Evolutionary conservation across 163 green algal genomes (phyloP).

Genomic region (Scenedesmus sp.): DNA sequence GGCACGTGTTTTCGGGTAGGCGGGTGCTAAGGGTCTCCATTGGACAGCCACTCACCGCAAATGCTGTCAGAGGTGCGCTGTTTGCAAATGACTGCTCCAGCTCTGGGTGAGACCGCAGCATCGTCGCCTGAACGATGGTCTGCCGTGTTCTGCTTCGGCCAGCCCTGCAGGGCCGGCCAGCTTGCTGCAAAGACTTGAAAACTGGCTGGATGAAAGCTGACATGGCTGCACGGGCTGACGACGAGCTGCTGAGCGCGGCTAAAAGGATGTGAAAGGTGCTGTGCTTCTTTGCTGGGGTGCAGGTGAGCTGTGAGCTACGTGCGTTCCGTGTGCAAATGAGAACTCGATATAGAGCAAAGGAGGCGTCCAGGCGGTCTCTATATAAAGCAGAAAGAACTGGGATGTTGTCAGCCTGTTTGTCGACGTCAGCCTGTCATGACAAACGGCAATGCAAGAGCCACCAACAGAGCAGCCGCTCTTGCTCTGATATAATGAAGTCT

Average conservation of each 20-base stretch:
- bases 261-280: not conserved
- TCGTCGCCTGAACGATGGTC: not conserved
- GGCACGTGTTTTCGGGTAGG: conserved; percentile 5
- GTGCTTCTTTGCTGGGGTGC: not conserved
- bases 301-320: not conserved
- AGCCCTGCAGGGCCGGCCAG: conserved; percentile 1
- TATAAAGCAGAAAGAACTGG: not conserved
- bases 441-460: not conserved
- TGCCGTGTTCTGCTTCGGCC: not conserved
- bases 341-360: not conserved
- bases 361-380: not conserved
- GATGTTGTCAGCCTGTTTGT: not conserved
- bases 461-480: not conserved
- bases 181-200: not conserved
- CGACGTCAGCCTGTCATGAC: conserved; percentile 13
- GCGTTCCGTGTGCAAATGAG: not conserved
- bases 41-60: not conserved
- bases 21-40: too few species aligned
- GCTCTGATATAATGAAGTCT: not conserved
- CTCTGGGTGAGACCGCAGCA: not conserved
- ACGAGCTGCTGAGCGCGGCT: not conserved
- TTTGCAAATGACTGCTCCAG: conserved; percentile 1
- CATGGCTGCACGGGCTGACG: not conserved
- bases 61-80: not conserved
- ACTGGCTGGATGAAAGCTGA: not conserved